A percentile compares a stretch with the other conserved stretches of the same genome.
Evolutionary conservation across 805 yeast species (phyloP).

Genomic region (Wickerhamomyces alni): DNA sequence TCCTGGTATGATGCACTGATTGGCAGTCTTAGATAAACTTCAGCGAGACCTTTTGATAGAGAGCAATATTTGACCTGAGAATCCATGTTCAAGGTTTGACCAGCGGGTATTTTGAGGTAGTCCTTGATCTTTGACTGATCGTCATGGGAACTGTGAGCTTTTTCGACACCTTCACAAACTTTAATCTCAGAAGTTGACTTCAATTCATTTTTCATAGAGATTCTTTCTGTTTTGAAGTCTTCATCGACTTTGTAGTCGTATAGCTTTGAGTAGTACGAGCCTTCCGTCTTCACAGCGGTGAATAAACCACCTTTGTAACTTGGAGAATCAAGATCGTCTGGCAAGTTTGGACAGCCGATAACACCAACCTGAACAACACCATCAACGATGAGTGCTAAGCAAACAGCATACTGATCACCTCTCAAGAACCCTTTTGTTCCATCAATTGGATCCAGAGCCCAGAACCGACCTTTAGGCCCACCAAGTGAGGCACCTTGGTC

Average conservation of each 20-base stretch:
- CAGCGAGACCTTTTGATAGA: constrained; percentile 86
- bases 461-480: constrained; percentile 73
- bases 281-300: constrained; percentile 61
- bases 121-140: constrained; percentile 73
- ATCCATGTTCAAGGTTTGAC: constrained; percentile 73
- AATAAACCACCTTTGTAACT: constrained; percentile 64
- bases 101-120: constrained; percentile 49
- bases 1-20: constrained; percentile 71
- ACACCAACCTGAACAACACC: constrained; percentile 86
- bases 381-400: constrained; percentile 82
- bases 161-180: constrained; percentile 92
- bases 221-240: constrained; percentile 30
- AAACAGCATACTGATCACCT: constrained; percentile 96
- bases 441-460: constrained; percentile 98
- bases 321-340: constrained; percentile 29
- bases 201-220: constrained; percentile 47
- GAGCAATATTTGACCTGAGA: constrained; percentile 96
- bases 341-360: constrained; percentile 93
- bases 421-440: constrained; percentile 96
- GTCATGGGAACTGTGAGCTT: constrained; percentile 89
- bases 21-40: constrained; percentile 86
- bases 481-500: constrained; percentile 80
- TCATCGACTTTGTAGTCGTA: constrained; percentile 27
- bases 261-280: constrained; percentile 46
- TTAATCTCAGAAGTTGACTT: constrained; percentile 43